These are phyloP conservation scores for Aspergillus pseudoterreus DNA, from an alignment of 2,329 filamentous ascomycete genomes.

Conservation along the genomic window DNA sequence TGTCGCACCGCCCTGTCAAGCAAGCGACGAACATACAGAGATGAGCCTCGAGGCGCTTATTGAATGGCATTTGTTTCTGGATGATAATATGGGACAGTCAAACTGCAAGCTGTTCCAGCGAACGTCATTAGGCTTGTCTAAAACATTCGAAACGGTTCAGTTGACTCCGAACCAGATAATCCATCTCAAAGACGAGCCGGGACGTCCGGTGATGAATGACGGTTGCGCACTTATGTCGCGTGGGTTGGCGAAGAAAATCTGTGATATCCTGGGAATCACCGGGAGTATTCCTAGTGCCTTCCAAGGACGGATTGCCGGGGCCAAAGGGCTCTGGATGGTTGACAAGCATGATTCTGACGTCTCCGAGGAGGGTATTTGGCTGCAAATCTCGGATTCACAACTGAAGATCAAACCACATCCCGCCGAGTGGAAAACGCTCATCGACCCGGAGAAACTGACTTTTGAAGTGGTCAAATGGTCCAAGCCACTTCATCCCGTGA, in stretches of 20 bases:
- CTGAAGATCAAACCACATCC: slow-evolving; percentile 52
- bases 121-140: slow-evolving; percentile 41
- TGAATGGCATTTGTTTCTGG: slow-evolving; percentile 43
- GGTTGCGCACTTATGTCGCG: slow-evolving; percentile 56
- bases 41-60: slow-evolving; percentile 40
- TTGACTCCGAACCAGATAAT: slow-evolving; percentile 37
- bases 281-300: slow-evolving; percentile 48
- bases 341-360: slow-evolving; percentile 36
- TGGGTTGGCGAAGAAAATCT: slow-evolving; percentile 46
- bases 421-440: slow-evolving; percentile 24
- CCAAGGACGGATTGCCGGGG: slow-evolving; percentile 57
- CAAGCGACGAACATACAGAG: slow-evolving; percentile 26
- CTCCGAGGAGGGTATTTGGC: slow-evolving; percentile 43
- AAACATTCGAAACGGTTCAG: slow-evolving; percentile 38
- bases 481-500: slow-evolving; percentile 39
- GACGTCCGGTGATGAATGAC: slow-evolving; percentile 43
- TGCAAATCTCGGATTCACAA: slow-evolving; percentile 56
- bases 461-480: slow-evolving; percentile 55
- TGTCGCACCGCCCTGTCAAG: slow-evolving; percentile 22
- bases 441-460: slow-evolving; percentile 46
- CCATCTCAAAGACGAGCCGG: slow-evolving; percentile 25
- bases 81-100: slow-evolving; percentile 33
- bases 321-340: slow-evolving; percentile 61
- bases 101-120: slow-evolving; percentile 46
- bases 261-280: slow-evolving; percentile 39